phyloP scores from a whole-genome alignment of 2,329 filamentous ascomycete genomes.

The Xylariales sp. region DNA sequence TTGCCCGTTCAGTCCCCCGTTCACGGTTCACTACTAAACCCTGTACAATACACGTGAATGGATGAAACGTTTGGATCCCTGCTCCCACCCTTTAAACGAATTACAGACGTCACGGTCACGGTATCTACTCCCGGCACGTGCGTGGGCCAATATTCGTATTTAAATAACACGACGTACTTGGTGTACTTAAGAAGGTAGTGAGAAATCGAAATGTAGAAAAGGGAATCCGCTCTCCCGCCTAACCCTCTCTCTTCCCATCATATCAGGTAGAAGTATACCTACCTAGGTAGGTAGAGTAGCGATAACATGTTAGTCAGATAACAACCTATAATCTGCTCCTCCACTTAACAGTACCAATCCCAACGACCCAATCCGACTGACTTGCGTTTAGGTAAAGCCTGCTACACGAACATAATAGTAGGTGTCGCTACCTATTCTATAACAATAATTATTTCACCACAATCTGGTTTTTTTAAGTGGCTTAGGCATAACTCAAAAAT shows the following conservation, averaged over 20 bases:
- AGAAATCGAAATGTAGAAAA: conserved; percentile 10
- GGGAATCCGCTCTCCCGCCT: background rate
- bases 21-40: conserved; percentile 8
- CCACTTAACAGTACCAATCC: conserved; percentile 2
- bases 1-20: conserved; percentile 17
- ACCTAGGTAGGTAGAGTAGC: background rate
- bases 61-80: conserved; percentile 12
- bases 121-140: conserved; percentile 4
- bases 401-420: background rate
- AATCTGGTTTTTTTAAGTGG: background rate
- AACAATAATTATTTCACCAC: background rate
- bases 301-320: conserved; percentile 20
- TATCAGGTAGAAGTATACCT: background rate
- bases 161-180: conserved; percentile 14
- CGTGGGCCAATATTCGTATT: conserved; percentile 8
- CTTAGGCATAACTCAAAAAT: background rate
- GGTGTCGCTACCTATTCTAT: background rate
- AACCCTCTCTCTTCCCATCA: background rate
- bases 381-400: background rate
- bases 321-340: background rate
- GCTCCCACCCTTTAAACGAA: conserved; percentile 14
- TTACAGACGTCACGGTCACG: conserved; percentile 23
- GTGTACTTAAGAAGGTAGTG: background rate
- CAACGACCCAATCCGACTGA: conserved; percentile 10
- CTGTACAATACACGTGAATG: background rate